Evolutionary conservation across 2,329 filamentous ascomycete genomes (phyloP).

Genomic region (Macrophomina pseudophaseolina): DNA sequence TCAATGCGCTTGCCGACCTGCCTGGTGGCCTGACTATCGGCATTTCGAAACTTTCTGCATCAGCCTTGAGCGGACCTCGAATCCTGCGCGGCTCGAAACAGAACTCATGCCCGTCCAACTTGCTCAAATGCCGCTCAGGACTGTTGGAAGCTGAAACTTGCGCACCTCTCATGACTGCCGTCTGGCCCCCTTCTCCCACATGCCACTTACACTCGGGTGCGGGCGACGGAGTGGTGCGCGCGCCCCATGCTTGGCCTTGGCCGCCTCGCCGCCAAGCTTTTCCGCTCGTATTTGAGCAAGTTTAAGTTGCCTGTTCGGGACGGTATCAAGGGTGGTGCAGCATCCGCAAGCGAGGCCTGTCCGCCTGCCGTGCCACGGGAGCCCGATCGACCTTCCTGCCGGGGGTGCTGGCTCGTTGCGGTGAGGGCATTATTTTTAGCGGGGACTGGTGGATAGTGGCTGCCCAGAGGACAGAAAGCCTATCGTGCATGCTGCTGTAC

Average conservation of each 20-base stretch:
- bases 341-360: not conserved
- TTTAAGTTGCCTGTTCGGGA: not conserved
- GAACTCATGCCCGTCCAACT: not conserved
- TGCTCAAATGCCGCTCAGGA: not conserved
- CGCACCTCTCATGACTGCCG: not conserved
- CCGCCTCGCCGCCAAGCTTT: constrained; percentile 6
- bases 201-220: not conserved
- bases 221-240: not conserved
- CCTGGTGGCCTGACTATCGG: not conserved
- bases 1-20: not conserved
- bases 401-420: not conserved
- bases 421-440: constrained; percentile 14
- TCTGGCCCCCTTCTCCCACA: not conserved
- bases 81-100: not conserved
- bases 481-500: not conserved
- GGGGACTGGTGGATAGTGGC: not conserved
- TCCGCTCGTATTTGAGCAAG: constrained; percentile 18
- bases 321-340: constrained; percentile 9
- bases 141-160: not conserved
- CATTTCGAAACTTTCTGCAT: not conserved
- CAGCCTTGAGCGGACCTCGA: not conserved
- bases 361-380: constrained; percentile 6
- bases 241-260: not conserved
- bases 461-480: not conserved
- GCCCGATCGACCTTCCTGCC: not conserved